Base-by-base conservation (phyloP, 768 basidiomycete genomes). In the Coprinellus aureogranulatus region DNA sequence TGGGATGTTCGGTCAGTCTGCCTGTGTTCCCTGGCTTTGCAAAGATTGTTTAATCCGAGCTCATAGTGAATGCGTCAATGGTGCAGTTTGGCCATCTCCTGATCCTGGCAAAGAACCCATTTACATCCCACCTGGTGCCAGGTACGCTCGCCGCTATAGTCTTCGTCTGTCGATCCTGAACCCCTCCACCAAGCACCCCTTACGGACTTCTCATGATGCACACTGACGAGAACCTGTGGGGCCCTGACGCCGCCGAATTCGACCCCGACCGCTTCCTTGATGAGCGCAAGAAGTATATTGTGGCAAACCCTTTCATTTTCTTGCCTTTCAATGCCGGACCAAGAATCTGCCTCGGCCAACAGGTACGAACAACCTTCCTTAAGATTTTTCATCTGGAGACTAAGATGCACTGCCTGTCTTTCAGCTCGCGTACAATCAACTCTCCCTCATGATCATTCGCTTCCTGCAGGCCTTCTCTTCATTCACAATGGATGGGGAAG, bases 241-340 rank as follows among this genome's bases (percentile, higher is more conserved):
- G 80, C 2, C 78, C 80, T 0, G 79, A 79, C 60, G 80, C 64
- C 64, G 11, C 30, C 62, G 70, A 75, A 54, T 83, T 83, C 58
- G 81, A 82, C 51, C 81, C 82, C 0, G 80, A 81, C 39, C 73
- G 81, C 1, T 83, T 80, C 69, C 66, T 83, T 20, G 82, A 82
- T 60, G 67, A 79, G n/a, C 70, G 81, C 16, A 54, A 80, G 12
- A 74, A 78, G 57, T 79, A 80, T 53, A 68, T 83, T 28, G 68
- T 72, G 4, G 70, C 73, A 5, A 80, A 80, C 54, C 75, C 78
- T 0, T 82, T 78, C 69, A 81, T 82, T 54, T 84, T 83, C 65
- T 66, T 48, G 47, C 47, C 77, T 10, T 78, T 77, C 65, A 76
- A 75, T 53, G 75, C 63, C 2, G 65, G 66, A 3, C 78, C 77